Evolutionary conservation across 305 asterid genomes (phyloP), one percentile per base, ranked within the genome.

Genomic region (Coffea humblotiana): DNA sequence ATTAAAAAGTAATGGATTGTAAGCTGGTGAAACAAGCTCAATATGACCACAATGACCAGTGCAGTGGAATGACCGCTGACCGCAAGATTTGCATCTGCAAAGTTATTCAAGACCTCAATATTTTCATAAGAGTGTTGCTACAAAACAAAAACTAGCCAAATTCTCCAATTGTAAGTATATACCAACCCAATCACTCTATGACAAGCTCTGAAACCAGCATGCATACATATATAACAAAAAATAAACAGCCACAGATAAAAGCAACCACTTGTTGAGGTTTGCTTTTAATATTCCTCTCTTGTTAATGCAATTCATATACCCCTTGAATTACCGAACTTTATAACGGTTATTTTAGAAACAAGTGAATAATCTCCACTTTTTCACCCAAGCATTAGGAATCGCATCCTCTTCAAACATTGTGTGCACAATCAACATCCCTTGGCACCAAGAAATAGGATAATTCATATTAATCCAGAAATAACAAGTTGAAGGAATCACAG

Each of bases 11-110:
- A 96, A 77, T 1, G 99, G 99, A 74, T 96, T 96, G 83, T 90
- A 96, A 76, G 83, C 91, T 3, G 95, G 87, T 1, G 88, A 90
- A 80, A 91, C 97, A 56, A 96, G 97, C 73, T 92, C 97, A 49
- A 96, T 92, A 72, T 94, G 94, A 65, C 99, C 99, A 86, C 94
- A 96, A 82, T 96, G 98, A 78, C 99, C 99, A 23, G 85, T 65
- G 82, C 98, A 96, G 69, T 73, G 76, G 76, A 16, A 79, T 29
- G 87, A 64, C 45, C 91, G 81, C 87, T 82, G 94, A 81, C 96
- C 96, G 85, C 99, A 96, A 32, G 94, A 78, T 83, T 88, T 86
- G 85, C 99, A 96, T 18, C 99, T 96, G 93, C 94, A 86, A n/a
- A 49, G 64, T 65, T 65, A 78, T 75, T 69, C n/a, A 77, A 64